phyloP scores from a whole-genome alignment of 2,329 filamentous ascomycete genomes.

The Ophiocordyceps australis region DNA sequence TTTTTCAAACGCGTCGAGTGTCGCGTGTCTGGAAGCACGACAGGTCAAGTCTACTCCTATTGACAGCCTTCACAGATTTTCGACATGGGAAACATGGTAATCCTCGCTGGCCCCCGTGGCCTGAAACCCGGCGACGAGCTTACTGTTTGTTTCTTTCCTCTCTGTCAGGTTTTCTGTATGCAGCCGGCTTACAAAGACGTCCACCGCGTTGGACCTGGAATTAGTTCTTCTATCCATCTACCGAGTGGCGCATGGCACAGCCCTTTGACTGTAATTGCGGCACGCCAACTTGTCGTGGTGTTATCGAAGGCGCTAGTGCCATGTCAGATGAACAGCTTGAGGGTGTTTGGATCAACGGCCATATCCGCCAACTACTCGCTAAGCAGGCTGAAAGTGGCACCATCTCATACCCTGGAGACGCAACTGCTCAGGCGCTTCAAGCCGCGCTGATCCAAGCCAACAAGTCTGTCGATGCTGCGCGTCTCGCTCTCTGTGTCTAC shows the following conservation, averaged over 20 bases:
- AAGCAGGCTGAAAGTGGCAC: no score
- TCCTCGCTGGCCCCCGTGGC: slow-evolving; percentile 39
- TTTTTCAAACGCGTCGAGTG: no score
- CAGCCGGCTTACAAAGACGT: background rate
- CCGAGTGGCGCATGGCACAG: slow-evolving; percentile 59
- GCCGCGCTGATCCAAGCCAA: slow-evolving; percentile 26
- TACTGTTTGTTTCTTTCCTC: slow-evolving; percentile 20
- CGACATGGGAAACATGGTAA: slow-evolving; percentile 34
- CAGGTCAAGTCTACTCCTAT: no score
- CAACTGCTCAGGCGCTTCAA: slow-evolving; percentile 21
- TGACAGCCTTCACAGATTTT: slow-evolving; percentile 37
- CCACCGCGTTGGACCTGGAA: no score
- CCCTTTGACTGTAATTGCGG: slow-evolving; percentile 49
- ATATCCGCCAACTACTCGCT: slow-evolving; percentile 37
- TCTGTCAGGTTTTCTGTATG: background rate
- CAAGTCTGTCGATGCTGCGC: slow-evolving; percentile 25
- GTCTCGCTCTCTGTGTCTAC: slow-evolving; percentile 22
- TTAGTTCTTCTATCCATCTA: slow-evolving; percentile 58
- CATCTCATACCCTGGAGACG: no score
- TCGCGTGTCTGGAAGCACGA: no score
- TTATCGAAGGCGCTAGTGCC: slow-evolving; percentile 43
- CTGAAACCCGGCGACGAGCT: slow-evolving; percentile 37
- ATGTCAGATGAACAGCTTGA: slow-evolving; percentile 35
- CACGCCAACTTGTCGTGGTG: slow-evolving; percentile 36
- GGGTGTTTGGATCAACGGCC: slow-evolving; percentile 41